Percentiles rank a stretch among this genome's conserved stretches.
These are phyloP conservation scores for Thalia dealbata DNA, from an alignment of 176 grass and related monocot species.

Conservation along the genomic window DNA sequence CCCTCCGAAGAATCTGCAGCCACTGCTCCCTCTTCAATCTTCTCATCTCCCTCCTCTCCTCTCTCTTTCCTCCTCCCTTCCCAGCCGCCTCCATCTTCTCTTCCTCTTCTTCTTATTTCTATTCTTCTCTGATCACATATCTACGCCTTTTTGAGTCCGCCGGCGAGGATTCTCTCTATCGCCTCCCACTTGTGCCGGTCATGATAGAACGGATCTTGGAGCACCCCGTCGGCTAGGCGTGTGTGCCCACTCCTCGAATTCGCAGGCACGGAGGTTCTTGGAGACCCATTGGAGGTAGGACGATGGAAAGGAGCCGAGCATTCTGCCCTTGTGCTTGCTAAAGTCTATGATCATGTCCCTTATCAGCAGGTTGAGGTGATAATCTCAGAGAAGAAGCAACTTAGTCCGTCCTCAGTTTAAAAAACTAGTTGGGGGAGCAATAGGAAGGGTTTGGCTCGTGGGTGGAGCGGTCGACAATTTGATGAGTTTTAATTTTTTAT, in stretches of 20 bases:
- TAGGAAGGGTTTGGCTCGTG: too few species aligned
- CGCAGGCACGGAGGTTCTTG: constrained; percentile 41
- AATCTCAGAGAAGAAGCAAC: too few species aligned
- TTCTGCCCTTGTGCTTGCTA: constrained; percentile 39
- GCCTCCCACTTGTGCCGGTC: constrained; percentile 59
- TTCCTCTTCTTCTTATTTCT: not conserved
- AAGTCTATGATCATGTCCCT: constrained; percentile 49
- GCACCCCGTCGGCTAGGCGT: constrained; percentile 33
- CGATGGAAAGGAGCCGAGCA: too few species aligned
- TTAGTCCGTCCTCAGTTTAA: too few species aligned
- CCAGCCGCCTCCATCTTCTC: not conserved
- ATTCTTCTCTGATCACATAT: not conserved
- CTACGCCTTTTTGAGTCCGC: not conserved
- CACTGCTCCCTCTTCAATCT: constrained; percentile 30
- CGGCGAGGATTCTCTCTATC: constrained; percentile 38
- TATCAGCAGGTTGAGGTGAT: constrained; percentile 7
- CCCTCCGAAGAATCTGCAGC: constrained; percentile 31
- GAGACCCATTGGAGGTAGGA: too few species aligned
- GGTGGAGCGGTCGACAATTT: too few species aligned
- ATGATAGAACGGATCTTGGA: too few species aligned
- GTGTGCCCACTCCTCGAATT: constrained; percentile 35
- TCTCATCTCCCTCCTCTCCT: constrained; percentile 36
- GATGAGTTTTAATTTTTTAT: too few species aligned
- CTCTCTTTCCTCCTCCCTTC: constrained; percentile 10
- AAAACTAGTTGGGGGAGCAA: too few species aligned